phyloP scores from a whole-genome alignment of 306 rosid species.

The Alnus glutinosa region DNA sequence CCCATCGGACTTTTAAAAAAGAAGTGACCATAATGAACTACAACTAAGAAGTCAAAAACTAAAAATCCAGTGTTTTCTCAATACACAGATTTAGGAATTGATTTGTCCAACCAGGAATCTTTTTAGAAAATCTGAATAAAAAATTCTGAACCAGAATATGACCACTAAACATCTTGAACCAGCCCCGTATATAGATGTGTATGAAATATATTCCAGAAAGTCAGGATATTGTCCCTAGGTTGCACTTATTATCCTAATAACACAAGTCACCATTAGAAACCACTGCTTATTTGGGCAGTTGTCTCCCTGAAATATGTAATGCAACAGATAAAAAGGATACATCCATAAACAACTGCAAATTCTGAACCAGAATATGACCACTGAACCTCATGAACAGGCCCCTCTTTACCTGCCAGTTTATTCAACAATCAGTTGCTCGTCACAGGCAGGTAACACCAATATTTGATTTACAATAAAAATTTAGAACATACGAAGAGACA shows the following conservation, averaged over 20 bases:
- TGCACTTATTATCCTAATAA: background rate
- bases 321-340: slow-evolving; percentile 66
- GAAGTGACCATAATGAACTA: background rate
- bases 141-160: background rate
- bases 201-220: background rate
- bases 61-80: background rate
- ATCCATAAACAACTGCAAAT: slow-evolving; percentile 91
- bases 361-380: slow-evolving; percentile 85
- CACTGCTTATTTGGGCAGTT: slow-evolving; percentile 15
- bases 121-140: background rate
- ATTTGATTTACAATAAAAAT: background rate
- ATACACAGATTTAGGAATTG: background rate
- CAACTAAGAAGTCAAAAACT: background rate
- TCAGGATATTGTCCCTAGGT: no score
- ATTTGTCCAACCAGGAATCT: background rate
- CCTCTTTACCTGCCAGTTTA: slow-evolving; percentile 87
- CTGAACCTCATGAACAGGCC: slow-evolving; percentile 94
- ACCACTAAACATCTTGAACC: background rate
- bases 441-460: background rate
- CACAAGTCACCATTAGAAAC: background rate
- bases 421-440: slow-evolving; percentile 20
- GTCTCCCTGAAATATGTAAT: background rate
- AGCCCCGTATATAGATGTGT: background rate
- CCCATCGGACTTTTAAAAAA: background rate
- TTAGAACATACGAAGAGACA: slow-evolving; percentile 79